These are phyloP conservation scores for Chaetomiaceae sp. DNA, from an alignment of 2,329 filamentous ascomycete species.

Conservation along the genomic window DNA sequence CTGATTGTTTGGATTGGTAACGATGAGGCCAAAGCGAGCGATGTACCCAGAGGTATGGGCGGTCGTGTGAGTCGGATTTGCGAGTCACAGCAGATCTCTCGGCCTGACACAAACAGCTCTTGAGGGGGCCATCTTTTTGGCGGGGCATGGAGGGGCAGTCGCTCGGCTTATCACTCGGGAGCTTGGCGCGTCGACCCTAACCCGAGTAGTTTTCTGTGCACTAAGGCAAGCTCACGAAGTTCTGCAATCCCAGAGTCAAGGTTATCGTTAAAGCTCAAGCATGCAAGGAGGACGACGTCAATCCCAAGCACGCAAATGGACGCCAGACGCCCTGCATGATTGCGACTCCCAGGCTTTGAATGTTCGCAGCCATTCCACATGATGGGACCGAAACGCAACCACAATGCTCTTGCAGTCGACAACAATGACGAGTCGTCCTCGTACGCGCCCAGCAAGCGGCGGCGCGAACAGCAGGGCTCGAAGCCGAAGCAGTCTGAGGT, in stretches of 20 bases:
- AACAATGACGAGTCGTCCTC: constrained; percentile 15
- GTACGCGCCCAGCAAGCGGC: constrained; percentile 21
- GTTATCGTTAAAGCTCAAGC: no score
- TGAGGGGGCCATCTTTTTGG: constrained; percentile 20
- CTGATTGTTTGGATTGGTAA: no score
- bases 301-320: no score
- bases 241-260: no score
- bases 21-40: no score
- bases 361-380: background rate
- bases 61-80: constrained; percentile 8
- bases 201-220: no score
- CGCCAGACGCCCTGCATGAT: background rate
- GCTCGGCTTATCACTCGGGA: constrained; percentile 4
- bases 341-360: background rate
- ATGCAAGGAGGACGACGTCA: no score
- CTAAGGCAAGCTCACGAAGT: no score
- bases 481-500: constrained; percentile 37
- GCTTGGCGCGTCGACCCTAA: constrained; percentile 6
- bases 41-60: background rate
- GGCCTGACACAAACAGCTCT: constrained; percentile 11
- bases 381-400: constrained; percentile 25
- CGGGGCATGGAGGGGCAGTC: constrained; percentile 18
- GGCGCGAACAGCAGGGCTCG: constrained; percentile 18
- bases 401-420: constrained; percentile 8
- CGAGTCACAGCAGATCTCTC: constrained; percentile 11